A percentile compares a stretch with the other conserved stretches of the same genome.
These are phyloP conservation scores for Pleurotus sapidus DNA, from an alignment of 768 basidiomycete genomes.

Conservation along the genomic window DNA sequence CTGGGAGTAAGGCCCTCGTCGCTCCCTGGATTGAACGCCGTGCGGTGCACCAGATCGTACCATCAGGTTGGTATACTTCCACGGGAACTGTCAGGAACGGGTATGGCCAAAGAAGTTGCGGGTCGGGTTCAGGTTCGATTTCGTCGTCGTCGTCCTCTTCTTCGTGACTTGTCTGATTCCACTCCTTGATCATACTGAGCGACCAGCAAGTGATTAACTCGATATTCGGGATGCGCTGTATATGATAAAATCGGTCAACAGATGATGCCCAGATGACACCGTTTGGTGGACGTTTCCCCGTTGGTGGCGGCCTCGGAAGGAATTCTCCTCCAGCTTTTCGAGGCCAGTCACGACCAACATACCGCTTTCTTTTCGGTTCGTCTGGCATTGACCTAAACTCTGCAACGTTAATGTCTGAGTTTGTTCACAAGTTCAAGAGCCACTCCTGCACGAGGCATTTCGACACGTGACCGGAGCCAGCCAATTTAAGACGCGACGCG, in stretches of 20 bases:
- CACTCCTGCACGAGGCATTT: too few relatives aligned
- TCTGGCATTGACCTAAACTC: too few relatives aligned
- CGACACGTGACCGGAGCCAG: too few relatives aligned
- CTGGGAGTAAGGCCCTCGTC: neutral
- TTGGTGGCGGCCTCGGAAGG: neutral
- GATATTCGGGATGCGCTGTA: neutral
- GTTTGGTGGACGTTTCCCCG: neutral
- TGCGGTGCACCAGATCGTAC: neutral
- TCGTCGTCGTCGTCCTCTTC: neutral
- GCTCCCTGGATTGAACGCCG: neutral
- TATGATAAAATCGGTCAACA: neutral
- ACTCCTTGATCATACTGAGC: slow-evolving; percentile 3
- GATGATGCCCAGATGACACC: slow-evolving; percentile 3
- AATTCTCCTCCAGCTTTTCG: neutral
- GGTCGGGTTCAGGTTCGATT: neutral
- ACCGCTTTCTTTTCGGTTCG: too few relatives aligned
- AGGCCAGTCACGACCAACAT: neutral
- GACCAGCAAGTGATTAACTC: neutral
- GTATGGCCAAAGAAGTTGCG: neutral
- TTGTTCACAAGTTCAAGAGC: too few relatives aligned
- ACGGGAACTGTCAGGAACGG: neutral
- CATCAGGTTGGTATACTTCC: neutral
- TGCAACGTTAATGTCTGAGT: too few relatives aligned
- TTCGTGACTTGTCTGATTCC: neutral
- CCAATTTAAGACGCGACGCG: too few relatives aligned